Evolutionary conservation across 805 yeast genomes (phyloP), one percentile per base, ranked within the genome.

Genomic region (Saturnispora galanensis): DNA sequence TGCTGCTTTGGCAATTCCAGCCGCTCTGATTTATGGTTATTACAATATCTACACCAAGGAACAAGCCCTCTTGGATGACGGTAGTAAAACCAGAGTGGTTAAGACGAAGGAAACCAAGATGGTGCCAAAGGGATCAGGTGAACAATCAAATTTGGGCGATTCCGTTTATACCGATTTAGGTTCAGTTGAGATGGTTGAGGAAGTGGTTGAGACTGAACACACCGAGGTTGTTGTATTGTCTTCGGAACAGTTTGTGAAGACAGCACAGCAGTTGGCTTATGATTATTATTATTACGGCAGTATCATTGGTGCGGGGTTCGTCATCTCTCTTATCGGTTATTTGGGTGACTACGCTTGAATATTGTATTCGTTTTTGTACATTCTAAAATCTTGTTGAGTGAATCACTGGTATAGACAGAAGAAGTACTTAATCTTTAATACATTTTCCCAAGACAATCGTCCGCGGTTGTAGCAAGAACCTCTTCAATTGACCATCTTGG

Each of bases 401-500:
- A 12, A 26, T 34, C 11, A 15, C 6, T 37, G 15, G 11, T 11
- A 11, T 16, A 11, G 4, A 15, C 15, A 21, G 26, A 3, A 15
- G 7, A 31, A 11, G 6, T 15, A 12, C 28, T 21, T 15, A 13
- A 12, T 7, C 10, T 17, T 13, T 50, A 57, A 38, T 58, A 60
- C 45, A 56, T 45, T 10, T 48, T 44, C 32, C 51, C 47, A 42
- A 55, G 63, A 54, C 77, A 69, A 58, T 84, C 94, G 47, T 70
- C 76, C 16, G 86, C 87, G 38, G 88, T 84, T 33, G 73, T 73
- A 39, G 73, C 80, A 50, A 85, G 67, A 18, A 81, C 93, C 33
- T 85, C 93, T 55, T 85, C 86, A 43, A 85, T 69, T 37, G 79
- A 64, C 89, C 87, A 80, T 65, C 90, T 75, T 54, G 87, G 89